Evolutionary conservation across 176 grass and related monocot genomes (phyloP).

Genomic region (Eragrostis curvula): DNA sequence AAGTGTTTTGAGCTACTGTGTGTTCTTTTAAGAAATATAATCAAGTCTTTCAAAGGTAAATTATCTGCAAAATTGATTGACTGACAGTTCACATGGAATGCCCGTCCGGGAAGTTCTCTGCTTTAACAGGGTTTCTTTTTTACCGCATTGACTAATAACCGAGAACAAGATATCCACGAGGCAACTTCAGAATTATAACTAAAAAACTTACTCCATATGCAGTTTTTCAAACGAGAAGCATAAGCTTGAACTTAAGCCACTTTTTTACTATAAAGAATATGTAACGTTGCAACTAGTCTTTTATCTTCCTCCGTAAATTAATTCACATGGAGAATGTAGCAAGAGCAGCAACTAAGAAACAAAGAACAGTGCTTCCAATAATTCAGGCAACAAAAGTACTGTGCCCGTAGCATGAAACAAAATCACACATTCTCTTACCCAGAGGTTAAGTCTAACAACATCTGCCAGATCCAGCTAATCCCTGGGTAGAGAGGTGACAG

Average conservation of each 20-base stretch:
- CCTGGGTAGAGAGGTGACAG: conserved; percentile 35
- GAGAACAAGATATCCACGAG: too few species aligned
- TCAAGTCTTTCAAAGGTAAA: not conserved
- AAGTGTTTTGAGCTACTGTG: too few species aligned
- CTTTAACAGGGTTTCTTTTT: too few species aligned
- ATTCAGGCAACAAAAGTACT: not conserved
- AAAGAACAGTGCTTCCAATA: conserved; percentile 12
- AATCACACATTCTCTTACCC: conserved; percentile 35
- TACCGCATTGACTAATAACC: too few species aligned
- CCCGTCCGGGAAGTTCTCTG: too few species aligned
- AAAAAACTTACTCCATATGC: too few species aligned
- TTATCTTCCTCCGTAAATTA: not conserved
- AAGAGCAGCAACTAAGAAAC: not conserved
- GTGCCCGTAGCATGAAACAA: conserved; percentile 15
- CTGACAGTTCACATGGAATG: too few species aligned
- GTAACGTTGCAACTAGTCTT: not conserved
- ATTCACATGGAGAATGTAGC: not conserved
- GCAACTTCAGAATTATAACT: too few species aligned
- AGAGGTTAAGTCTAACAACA: conserved; percentile 38
- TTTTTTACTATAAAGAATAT: not conserved
- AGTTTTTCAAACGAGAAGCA: not conserved
- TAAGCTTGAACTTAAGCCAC: not conserved
- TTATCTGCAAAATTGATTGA: not conserved
- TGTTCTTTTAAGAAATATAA: not conserved
- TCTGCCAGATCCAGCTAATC: conserved; percentile 57